phyloP scores from a whole-genome alignment of 1,284 basidiomycete species.

The Kwoniella shivajii region DNA sequence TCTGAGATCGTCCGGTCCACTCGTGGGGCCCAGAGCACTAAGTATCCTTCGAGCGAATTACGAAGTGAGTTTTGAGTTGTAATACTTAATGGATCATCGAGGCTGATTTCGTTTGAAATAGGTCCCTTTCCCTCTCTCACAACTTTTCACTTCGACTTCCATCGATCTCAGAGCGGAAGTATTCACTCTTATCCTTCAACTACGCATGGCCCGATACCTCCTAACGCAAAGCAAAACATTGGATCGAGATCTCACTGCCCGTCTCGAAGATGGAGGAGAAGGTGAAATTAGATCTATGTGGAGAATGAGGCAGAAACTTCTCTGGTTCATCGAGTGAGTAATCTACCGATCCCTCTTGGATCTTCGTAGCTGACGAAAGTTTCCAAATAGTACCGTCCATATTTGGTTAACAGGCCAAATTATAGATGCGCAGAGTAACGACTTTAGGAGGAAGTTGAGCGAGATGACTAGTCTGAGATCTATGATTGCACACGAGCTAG shows the following conservation, averaged over 20 bases:
- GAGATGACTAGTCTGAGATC: slow-evolving; percentile 69
- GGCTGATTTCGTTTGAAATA: slow-evolving; percentile 5
- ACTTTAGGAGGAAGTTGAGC: slow-evolving; percentile 59
- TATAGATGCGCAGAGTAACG: slow-evolving; percentile 32
- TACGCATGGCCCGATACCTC: slow-evolving; percentile 69
- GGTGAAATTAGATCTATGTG: slow-evolving; percentile 68
- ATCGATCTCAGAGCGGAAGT: slow-evolving; percentile 68
- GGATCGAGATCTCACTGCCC: slow-evolving; percentile 9
- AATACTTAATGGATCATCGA: not conserved
- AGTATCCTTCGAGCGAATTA: slow-evolving; percentile 19
- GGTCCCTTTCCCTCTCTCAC: slow-evolving; percentile 75
- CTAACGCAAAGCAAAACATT: slow-evolving; percentile 16
- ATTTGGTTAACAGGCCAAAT: slow-evolving; percentile 75
- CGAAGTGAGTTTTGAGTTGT: slow-evolving; percentile 12
- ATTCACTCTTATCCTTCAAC: slow-evolving; percentile 75
- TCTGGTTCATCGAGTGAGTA: slow-evolving; percentile 81
- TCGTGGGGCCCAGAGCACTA: slow-evolving; percentile 7
- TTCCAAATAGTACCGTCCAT: slow-evolving; percentile 62
- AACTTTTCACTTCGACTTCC: slow-evolving; percentile 67
- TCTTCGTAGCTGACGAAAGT: not conserved
- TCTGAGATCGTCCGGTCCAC: slow-evolving; percentile 57
- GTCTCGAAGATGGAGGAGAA: not conserved
- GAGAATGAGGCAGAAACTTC: slow-evolving; percentile 69
- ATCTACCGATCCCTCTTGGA: not conserved
- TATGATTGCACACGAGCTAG: slow-evolving; percentile 70